Conservation (phyloP, 2,329 filamentous ascomycete species). For the Escovopsis sp. region DNA sequence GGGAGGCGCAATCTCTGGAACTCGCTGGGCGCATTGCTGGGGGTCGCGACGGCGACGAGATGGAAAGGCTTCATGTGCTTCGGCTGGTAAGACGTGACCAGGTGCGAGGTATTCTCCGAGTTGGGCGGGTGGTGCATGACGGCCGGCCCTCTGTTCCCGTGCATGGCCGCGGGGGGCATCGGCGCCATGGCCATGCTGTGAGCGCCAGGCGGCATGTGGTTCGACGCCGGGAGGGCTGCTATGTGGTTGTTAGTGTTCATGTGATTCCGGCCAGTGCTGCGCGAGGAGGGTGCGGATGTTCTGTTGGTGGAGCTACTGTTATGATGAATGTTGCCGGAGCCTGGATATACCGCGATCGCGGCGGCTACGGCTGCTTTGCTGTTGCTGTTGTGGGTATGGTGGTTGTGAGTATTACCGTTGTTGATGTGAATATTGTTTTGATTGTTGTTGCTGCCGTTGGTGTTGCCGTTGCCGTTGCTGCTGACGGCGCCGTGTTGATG, state of each 20-base stretch:
- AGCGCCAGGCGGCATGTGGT: slow-evolving; percentile 14
- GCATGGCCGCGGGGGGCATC: slow-evolving; percentile 15
- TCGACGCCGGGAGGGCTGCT: slow-evolving; percentile 13
- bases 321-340: background rate
- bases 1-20: slow-evolving; percentile 36
- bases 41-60: slow-evolving; percentile 59
- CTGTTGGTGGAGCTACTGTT: background rate
- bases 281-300: too few relatives aligned
- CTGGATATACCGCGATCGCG: too few relatives aligned
- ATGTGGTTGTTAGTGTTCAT: background rate
- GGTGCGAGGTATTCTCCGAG: slow-evolving; percentile 39
- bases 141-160: slow-evolving; percentile 26
- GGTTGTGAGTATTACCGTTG: too few relatives aligned
- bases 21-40: slow-evolving; percentile 54
- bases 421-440: too few relatives aligned
- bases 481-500: too few relatives aligned
- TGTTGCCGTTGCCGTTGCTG: background rate
- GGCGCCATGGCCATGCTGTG: slow-evolving; percentile 19
- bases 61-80: slow-evolving; percentile 44
- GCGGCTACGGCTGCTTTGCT: too few relatives aligned
- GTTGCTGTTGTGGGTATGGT: too few relatives aligned
- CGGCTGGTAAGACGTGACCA: slow-evolving; percentile 57
- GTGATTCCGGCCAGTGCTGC: slow-evolving; percentile 7
- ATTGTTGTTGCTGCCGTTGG: background rate
- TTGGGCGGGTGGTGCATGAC: slow-evolving; percentile 36